Percentiles rank a stretch among this genome's conserved stretches.
Conservation (phyloP, 2,329 filamentous ascomycete species). For the Aspergillus quadrilineatus region DNA sequence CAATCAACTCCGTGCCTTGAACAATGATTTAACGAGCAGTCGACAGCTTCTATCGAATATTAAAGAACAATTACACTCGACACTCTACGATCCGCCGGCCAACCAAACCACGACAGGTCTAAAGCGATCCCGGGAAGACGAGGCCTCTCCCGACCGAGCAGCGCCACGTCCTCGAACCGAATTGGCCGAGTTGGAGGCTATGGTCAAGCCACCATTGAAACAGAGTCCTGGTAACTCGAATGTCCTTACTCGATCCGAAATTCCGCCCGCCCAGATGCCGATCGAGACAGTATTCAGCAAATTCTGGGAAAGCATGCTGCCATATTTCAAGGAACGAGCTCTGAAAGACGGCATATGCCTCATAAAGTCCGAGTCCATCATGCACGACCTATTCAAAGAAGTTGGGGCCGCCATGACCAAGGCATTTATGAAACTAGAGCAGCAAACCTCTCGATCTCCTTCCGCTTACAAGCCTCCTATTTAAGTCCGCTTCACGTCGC, state of each 20-base stretch:
- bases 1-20: background rate
- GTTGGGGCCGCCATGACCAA: conserved; percentile 18
- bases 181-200: conserved; percentile 2
- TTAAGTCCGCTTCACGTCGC: background rate
- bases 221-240: conserved; percentile 8
- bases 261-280: conserved; percentile 4
- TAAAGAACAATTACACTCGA: background rate
- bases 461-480: background rate
- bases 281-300: conserved; percentile 17
- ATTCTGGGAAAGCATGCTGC: conserved; percentile 18
- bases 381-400: conserved; percentile 21
- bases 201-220: conserved; percentile 6
- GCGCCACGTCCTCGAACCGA: conserved; percentile 14
- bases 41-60: conserved; percentile 5
- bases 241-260: background rate
- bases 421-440: conserved; percentile 17
- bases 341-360: conserved; percentile 9
- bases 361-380: conserved; percentile 19
- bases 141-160: conserved; percentile 12
- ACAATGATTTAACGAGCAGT: conserved; percentile 1
- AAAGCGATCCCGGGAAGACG: conserved; percentile 19
- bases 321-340: conserved; percentile 14
- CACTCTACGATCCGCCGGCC: background rate
- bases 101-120: background rate
- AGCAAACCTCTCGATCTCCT: conserved; percentile 3